A percentile compares a stretch with the other conserved stretches of the same genome.
These are phyloP conservation scores for Chalaropsis ovoidea DNA, from an alignment of 2,329 filamentous ascomycete species.

Conservation along the genomic window DNA sequence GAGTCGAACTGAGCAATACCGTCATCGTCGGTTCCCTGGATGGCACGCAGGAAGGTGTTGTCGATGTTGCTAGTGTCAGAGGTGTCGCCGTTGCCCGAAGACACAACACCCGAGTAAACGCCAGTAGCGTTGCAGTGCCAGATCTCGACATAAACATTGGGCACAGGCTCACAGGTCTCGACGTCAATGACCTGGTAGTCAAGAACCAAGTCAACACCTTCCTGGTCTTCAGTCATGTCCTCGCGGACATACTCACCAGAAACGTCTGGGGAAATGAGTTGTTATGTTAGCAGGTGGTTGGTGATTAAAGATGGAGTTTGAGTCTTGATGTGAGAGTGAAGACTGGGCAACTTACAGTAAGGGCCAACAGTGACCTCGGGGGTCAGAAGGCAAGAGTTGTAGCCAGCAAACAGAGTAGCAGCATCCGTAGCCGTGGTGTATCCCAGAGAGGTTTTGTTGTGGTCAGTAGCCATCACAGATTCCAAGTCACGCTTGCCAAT, in stretches of 20 bases:
- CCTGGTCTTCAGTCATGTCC: slow-evolving; percentile 36
- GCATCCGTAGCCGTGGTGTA: slow-evolving; percentile 31
- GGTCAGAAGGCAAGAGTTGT: slow-evolving; percentile 40
- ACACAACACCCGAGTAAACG: slow-evolving; percentile 37
- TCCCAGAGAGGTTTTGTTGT: slow-evolving; percentile 32
- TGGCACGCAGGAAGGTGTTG: slow-evolving; percentile 35
- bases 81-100: slow-evolving; percentile 32
- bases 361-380: slow-evolving; percentile 45
- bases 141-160: slow-evolving; percentile 36
- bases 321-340: background rate
- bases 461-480: slow-evolving; percentile 31
- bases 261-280: slow-evolving; percentile 29
- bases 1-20: slow-evolving; percentile 37
- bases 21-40: slow-evolving; percentile 35
- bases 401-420: slow-evolving; percentile 32
- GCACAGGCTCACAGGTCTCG: slow-evolving; percentile 35
- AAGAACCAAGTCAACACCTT: slow-evolving; percentile 35
- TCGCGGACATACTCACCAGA: slow-evolving; percentile 34
- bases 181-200: slow-evolving; percentile 39
- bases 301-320: background rate
- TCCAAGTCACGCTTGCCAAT: slow-evolving; percentile 29
- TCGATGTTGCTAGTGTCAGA: slow-evolving; percentile 30
- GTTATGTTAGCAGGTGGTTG: background rate
- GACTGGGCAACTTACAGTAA: slow-evolving; percentile 31
- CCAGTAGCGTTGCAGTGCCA: slow-evolving; percentile 41